phyloP scores from a whole-genome alignment of 495 filamentous ascomycete genomes.

The Trichoderma reesei region DNA sequence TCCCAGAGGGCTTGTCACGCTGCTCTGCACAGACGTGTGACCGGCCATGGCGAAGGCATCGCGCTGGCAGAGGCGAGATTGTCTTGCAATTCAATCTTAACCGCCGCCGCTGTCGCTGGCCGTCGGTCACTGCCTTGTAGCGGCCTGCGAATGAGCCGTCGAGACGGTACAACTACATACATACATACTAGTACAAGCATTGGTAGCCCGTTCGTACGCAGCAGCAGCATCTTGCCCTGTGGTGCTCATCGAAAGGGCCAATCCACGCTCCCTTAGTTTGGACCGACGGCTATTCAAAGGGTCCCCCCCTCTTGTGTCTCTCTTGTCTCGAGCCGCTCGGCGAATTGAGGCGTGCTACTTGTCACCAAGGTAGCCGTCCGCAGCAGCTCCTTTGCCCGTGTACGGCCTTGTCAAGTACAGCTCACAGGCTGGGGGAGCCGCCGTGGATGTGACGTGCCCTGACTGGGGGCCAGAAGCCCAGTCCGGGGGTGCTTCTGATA shows the following conservation, averaged over 20 bases:
- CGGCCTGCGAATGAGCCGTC: not conserved
- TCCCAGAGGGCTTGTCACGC: not conserved
- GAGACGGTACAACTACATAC: too few relatives aligned
- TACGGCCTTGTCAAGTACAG: too few relatives aligned
- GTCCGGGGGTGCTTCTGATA: slow-evolving; percentile 5
- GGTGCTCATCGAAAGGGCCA: not conserved
- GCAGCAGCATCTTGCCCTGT: too few relatives aligned
- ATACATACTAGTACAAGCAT: too few relatives aligned
- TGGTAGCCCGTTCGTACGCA: too few relatives aligned
- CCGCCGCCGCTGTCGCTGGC: not conserved
- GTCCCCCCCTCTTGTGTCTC: not conserved
- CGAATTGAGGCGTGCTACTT: not conserved
- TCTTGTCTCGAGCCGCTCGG: not conserved
- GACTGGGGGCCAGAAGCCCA: not conserved
- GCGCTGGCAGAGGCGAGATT: not conserved
- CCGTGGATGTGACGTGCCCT: slow-evolving; percentile 8
- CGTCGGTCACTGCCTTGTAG: not conserved
- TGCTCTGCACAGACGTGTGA: not conserved
- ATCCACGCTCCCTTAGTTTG: not conserved
- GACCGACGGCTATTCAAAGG: slow-evolving; percentile 6
- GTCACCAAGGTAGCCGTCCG: too few relatives aligned
- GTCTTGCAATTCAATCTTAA: not conserved
- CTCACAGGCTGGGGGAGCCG: not conserved
- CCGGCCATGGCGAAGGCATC: not conserved
- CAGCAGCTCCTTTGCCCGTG: too few relatives aligned